Evolutionary conservation across 2,329 filamentous ascomycete species (phyloP), one percentile per base, ranked within the genome.

Genomic region (Cladophialophora exuberans): DNA sequence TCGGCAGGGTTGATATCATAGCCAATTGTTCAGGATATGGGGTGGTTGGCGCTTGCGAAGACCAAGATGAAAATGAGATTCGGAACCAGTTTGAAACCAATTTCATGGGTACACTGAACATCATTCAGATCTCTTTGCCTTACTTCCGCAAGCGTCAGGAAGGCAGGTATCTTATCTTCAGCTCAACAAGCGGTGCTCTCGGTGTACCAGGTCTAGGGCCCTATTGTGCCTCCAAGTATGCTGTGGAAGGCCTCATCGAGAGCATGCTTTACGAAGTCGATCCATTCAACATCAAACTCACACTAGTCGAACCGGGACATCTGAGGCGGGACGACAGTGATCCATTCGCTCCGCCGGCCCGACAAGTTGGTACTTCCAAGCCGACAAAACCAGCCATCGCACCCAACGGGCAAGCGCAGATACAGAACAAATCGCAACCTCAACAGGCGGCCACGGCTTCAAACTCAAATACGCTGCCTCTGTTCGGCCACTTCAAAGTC

Each of bases 41-140:
- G 49, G 91, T 99, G 50, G 96, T 97, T 64, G 93, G 90, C 23
- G 87, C 93, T 1, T 97, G 92, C 72, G 94, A 97, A 73, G 94
- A 97, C 73, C 94, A 97, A 75, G 91, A 97, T 71, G 90, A 96
- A 69, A 87, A 91, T 71, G 94, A 97, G 69, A 83, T 97, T 64
- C 88, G 91, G 55, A 93, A 96, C 67, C 94, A 97, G 72, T 97
- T 97, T 74, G 90, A 95, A 77, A 97, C 92, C 18, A 99, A 99
- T 72, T 96, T 97, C 72, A 93, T 96, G 79, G 94, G 94, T 50
- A 95, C 91, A 0, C 74, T 97, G 56, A 89, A 97, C 73, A 96
- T 99, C 65, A 87, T 97, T 56, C 91, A 97, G 70, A 78, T 89
- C 17, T 92, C 88, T 1, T 76, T 97, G 31, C 91, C 92, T 0